Conservation (phyloP, 257 asterid genomes). For the Nicotiana undulata region DNA sequence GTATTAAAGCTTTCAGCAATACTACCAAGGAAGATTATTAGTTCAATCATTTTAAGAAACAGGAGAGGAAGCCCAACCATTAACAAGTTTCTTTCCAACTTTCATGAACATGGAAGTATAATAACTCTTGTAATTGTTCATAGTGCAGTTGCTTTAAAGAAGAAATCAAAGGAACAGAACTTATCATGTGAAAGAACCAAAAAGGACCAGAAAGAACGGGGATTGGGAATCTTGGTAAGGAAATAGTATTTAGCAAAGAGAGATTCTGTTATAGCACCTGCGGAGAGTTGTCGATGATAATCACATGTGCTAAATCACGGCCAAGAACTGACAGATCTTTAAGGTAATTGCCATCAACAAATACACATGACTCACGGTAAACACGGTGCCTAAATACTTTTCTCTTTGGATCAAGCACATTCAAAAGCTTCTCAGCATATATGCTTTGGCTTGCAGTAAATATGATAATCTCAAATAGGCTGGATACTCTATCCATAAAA, state of each 20-base stretch:
- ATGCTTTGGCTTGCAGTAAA: slow-evolving; percentile 99
- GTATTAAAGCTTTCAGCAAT: neutral
- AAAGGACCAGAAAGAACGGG: neutral
- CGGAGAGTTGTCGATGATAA: slow-evolving; percentile 92
- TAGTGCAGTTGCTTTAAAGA: neutral
- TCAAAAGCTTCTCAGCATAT: slow-evolving; percentile 84
- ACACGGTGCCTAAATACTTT: slow-evolving; percentile 92
- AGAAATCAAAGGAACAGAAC: neutral
- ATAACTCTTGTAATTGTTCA: neutral
- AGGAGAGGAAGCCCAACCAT: neutral
- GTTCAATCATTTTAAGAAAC: neutral
- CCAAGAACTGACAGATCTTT: slow-evolving; percentile 97
- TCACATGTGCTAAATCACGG: slow-evolving; percentile 80
- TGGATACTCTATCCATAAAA: slow-evolving; percentile 70
- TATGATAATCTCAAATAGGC: slow-evolving; percentile 74
- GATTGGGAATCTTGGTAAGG: neutral
- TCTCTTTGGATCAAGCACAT: slow-evolving; percentile 86
- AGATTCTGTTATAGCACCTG: slow-evolving; percentile 50
- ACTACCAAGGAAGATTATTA: neutral
- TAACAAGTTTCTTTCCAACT: slow-evolving; percentile 2
- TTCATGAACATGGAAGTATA: neutral
- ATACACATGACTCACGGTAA: slow-evolving; percentile 86
- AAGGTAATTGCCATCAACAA: slow-evolving; percentile 86
- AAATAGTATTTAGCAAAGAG: neutral
- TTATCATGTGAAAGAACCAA: neutral